Base-by-base conservation (phyloP, 495 filamentous ascomycete genomes). In the Aspergillus leporis region DNA sequence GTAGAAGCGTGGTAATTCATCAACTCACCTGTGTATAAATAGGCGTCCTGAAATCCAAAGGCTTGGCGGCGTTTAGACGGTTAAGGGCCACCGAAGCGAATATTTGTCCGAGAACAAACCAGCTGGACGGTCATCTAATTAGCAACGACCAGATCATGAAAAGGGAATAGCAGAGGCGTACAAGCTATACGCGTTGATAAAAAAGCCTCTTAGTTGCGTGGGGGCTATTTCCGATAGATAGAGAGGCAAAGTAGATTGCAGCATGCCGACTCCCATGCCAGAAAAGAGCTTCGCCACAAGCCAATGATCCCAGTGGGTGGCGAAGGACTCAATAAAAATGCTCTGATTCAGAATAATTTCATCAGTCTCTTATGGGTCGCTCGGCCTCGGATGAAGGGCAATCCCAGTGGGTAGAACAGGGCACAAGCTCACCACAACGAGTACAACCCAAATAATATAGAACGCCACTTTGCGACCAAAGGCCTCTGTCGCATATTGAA, bases 181-280 rank as follows among this genome's bases (percentile, higher is more conserved):
- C 66, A 78, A 71, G 40, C 64, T 72, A 50, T 78, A 78, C 8
- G 70, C 72, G 47, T 74, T 76, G 60, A 78, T 72, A 31, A 72
- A 68, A 46, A 74, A 71, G 22, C 75, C 75, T 45, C 69, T 65
- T 16, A 76, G 53, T 40, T 73, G 72, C 4, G 72, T 75, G 1
- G 75, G 75, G 0, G 75, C 70, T 10, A 76, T 65, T 41, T 78
- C 75, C 7, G 72, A 73, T 19, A 78, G 25, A 51, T 78, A 78
- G 0, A 76, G 60, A n/a, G 75, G 75, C 62, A 78, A 56, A 0
- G 75, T 78, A 4, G 70, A 72, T 48, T 78, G 75, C 22, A 78
- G 52, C 70, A 74, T 74, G 18, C 75, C 75, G 1, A 78, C 75
- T 3, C 70, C 74, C 65, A 73, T 70, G 4, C 74, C 74, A 9